Conservation (phyloP, 2,329 filamentous ascomycete species). For the Pseudogymnoascus sp. region DNA sequence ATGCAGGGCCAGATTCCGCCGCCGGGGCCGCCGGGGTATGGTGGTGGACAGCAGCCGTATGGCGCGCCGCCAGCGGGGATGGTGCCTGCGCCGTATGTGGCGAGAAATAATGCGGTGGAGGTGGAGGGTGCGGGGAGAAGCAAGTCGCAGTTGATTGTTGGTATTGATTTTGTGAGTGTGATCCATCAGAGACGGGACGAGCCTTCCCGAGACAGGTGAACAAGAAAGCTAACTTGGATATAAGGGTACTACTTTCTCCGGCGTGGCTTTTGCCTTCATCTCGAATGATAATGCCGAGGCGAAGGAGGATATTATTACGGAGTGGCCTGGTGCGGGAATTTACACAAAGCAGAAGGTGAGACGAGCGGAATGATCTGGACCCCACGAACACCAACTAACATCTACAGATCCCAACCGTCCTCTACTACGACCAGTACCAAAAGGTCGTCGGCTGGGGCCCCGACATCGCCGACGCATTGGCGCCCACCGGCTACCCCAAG, state of each 20-base stretch:
- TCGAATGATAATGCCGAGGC: constrained; percentile 94
- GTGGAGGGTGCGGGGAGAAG: constrained; percentile 82
- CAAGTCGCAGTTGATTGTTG: constrained; percentile 96
- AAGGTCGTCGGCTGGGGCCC: constrained; percentile 99
- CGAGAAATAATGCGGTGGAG: constrained; percentile 50
- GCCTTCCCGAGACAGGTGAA: neutral
- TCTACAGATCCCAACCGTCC: constrained; percentile 85
- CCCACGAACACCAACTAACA: constrained; percentile 17
- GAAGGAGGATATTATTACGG: constrained; percentile 97
- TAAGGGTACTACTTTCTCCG: constrained; percentile 96
- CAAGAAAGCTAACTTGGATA: neutral
- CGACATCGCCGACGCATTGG: constrained; percentile 93
- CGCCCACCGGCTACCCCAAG: constrained; percentile 95
- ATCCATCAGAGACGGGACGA: constrained; percentile 16
- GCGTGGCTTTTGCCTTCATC: constrained; percentile 86
- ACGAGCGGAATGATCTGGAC: neutral
- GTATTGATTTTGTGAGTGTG: constrained; percentile 86
- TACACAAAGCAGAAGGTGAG: constrained; percentile 96
- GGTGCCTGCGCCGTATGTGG: constrained; percentile 26
- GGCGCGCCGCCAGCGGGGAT: constrained; percentile 25
- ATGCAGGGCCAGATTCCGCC: too few relatives aligned
- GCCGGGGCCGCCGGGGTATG: constrained; percentile 29
- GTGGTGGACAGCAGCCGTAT: constrained; percentile 21
- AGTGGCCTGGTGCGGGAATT: constrained; percentile 96
- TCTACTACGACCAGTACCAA: constrained; percentile 99